A percentile compares a stretch with the other conserved stretches of the same genome.
Conservation (phyloP, 306 rosid genomes). For the Ormosia emarginata region DNA sequence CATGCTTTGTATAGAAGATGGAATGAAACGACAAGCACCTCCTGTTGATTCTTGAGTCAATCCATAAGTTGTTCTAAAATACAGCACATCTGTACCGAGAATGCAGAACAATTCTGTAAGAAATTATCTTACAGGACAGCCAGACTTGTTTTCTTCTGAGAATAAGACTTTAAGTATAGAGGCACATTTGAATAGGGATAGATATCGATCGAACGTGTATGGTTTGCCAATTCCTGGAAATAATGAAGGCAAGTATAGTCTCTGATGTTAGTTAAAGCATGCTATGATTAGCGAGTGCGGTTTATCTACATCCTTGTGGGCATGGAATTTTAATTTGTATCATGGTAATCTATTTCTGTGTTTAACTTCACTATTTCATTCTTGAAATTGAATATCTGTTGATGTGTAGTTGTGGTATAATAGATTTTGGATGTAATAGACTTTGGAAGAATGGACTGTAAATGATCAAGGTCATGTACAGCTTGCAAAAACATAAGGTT, state of each 20-base stretch:
- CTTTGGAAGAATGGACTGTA: neutral
- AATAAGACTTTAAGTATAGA: conserved; percentile 5
- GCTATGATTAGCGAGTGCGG: neutral
- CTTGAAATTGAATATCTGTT: neutral
- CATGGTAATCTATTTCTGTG: neutral
- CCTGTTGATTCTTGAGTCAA: neutral
- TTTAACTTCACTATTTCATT: neutral
- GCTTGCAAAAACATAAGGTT: neutral
- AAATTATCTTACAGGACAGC: conserved; percentile 8
- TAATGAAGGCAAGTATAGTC: conserved; percentile 30
- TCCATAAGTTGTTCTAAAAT: neutral
- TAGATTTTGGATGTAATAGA: neutral
- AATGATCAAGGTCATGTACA: neutral
- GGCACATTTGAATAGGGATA: neutral
- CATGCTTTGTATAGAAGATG: neutral
- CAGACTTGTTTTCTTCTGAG: conserved; percentile 5
- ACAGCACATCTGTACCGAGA: neutral
- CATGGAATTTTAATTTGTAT: neutral
- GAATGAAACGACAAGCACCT: neutral
- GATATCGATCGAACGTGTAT: conserved; percentile 5
- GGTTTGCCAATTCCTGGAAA: neutral
- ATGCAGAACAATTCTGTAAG: conserved; percentile 12
- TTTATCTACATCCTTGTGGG: neutral
- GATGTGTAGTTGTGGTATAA: neutral
- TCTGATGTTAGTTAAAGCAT: neutral